Evolutionary conservation across 192 early-diverging fungal genomes (phyloP), one percentile per base, ranked within the genome.

Genomic region (Linnemannia hyalina): DNA sequence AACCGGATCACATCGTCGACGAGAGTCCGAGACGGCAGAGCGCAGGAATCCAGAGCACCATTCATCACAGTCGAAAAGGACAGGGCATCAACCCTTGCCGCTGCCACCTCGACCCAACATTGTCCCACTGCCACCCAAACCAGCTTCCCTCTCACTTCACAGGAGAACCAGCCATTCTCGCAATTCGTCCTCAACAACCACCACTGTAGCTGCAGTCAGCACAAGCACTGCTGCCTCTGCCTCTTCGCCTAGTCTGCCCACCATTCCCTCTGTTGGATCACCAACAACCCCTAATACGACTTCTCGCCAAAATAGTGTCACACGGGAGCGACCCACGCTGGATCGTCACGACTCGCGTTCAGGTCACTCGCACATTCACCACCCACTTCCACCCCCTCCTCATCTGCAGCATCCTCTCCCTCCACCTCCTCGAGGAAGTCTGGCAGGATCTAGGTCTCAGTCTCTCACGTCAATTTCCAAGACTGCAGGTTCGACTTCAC

Each of bases 41-140:
- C 75, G 70, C 35, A 77, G 52, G 60, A 47, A 16, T 26, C 47
- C 73, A n/a, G 40, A 49, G 72, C 68, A 72, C 40, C 57, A 80
- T 68, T 71, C 68, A 20, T 40, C 69, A 13, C 65, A 81, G 42
- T 47, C 74, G 20, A 86, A 81, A 71, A 75, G 84, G 38, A 41
- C 69, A 26, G 76, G 63, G 6, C 84, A 86, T 22, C 79, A 77
- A 10, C 79, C 73, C 26, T 13, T 77, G 40, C 84, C 84, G 1
- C 54, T 86, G 8, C 84, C 84, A 40, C 84, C 78, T 9, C 75
- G 84, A 9, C 84, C 84, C 18, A 75, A 36, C n/a, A 68, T 85
- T 75, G 83, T 86, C 8, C 80, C 84, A n/a, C 38, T 86, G 41
- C 84, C 84, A 32, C 84, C 84, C 32, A 86, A 81, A 18, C 84